Percentiles rank a stretch among this genome's conserved stretches.
phyloP scores from a whole-genome alignment of 768 basidiomycete species.

The Suillus lakei region DNA sequence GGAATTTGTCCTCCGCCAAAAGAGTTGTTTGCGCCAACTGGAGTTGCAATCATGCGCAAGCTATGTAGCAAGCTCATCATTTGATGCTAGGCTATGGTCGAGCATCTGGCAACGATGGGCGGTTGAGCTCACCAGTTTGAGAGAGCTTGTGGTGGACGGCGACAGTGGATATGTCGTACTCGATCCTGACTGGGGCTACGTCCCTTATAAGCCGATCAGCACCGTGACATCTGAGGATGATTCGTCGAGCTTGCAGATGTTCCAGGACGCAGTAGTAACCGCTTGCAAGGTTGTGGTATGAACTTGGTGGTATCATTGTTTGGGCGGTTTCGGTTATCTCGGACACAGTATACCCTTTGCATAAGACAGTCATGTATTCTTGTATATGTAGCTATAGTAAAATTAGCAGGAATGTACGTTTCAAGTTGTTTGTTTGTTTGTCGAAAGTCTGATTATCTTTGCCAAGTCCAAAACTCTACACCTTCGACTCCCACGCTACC shows the following conservation, averaged over 20 bases:
- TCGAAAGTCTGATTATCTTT: neutral
- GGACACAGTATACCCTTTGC: neutral
- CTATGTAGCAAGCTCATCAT: conserved; percentile 22
- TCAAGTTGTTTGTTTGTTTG: neutral
- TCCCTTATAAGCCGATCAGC: conserved; percentile 21
- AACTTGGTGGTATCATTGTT: neutral
- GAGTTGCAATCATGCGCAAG: conserved; percentile 32
- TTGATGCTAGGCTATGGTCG: conserved; percentile 30
- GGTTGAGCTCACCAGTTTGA: conserved; percentile 26
- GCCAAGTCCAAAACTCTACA: neutral
- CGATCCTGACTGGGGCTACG: conserved; percentile 25
- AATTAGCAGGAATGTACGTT: neutral
- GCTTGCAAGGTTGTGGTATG: neutral
- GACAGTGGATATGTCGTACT: conserved; percentile 27
- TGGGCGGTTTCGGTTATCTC: neutral
- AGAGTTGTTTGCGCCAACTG: conserved; percentile 25
- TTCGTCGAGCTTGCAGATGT: neutral
- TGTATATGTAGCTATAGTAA: too few species aligned
- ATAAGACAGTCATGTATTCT: too few species aligned
- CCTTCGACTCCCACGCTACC: neutral
- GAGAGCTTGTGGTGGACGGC: conserved; percentile 25
- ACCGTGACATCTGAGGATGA: neutral
- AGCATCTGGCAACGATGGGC: conserved; percentile 30
- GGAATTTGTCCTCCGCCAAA: conserved; percentile 37
- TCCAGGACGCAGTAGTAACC: neutral